Conservation (phyloP, 2,329 filamentous ascomycete species). For the Aspergillus floridensis region DNA sequence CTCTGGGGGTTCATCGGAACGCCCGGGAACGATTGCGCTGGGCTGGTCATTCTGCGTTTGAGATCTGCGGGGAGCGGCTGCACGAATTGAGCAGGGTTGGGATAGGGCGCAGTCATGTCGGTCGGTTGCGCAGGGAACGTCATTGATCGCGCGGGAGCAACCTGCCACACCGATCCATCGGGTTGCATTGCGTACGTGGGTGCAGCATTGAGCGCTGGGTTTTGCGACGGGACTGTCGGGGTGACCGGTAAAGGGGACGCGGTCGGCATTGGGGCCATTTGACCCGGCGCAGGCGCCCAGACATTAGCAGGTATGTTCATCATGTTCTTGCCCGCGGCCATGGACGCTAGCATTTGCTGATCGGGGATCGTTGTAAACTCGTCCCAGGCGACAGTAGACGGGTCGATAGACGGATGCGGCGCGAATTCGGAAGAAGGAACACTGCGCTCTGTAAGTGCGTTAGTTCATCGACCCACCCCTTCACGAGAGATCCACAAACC, state of each 20-base stretch:
- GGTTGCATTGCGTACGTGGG: conserved; percentile 35
- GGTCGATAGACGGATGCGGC: conserved; percentile 32
- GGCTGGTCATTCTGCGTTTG: conserved; percentile 39
- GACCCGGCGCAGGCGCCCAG: conserved; percentile 30
- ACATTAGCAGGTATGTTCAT: conserved; percentile 33
- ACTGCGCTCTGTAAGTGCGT: conserved; percentile 24
- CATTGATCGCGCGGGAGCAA: conserved; percentile 33
- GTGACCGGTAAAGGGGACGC: conserved; percentile 29
- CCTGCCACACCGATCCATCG: conserved; percentile 38
- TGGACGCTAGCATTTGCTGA: conserved; percentile 34
- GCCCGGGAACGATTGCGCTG: conserved; percentile 26
- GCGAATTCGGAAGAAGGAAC: conserved; percentile 30
- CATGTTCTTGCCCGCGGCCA: conserved; percentile 33
- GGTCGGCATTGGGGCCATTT: conserved; percentile 28
- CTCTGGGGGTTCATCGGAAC: conserved; percentile 24
- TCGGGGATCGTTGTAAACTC: conserved; percentile 38
- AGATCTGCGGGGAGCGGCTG: conserved; percentile 32
- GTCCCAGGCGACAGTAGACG: conserved; percentile 36
- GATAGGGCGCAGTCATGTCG: conserved; percentile 26
- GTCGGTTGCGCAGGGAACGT: conserved; percentile 31
- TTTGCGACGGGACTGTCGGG: conserved; percentile 32
- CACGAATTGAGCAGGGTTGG: conserved; percentile 30
- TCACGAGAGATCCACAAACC: conserved; percentile 28
- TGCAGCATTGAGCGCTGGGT: conserved; percentile 29
- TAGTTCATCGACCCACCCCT: background rate